A percentile compares a stretch with the other conserved stretches of the same genome.
These are phyloP conservation scores for Eucalyptus camaldulensis DNA, from an alignment of 345 rosid genomes.

Conservation along the genomic window DNA sequence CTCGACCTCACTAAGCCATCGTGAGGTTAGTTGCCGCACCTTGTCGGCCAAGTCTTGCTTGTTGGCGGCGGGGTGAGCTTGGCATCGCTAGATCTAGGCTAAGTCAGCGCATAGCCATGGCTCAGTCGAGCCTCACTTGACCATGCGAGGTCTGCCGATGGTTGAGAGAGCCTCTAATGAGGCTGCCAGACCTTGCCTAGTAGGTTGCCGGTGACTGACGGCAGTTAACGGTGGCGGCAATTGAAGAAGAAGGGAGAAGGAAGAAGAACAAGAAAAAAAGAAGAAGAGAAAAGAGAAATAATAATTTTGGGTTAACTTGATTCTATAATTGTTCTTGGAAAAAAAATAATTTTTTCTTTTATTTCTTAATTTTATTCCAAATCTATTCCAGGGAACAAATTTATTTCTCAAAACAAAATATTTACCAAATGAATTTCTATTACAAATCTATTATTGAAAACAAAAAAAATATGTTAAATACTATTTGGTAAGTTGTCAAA, in stretches of 20 bases:
- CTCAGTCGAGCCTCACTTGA: accelerated
- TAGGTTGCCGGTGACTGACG: accelerated
- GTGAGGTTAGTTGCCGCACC: too few species aligned
- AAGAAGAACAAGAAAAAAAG: too few species aligned
- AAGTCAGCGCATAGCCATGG: accelerated
- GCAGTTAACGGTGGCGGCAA: accelerated
- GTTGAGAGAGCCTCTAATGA: accelerated
- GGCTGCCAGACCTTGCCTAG: accelerated
- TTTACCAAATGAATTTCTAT: accelerated
- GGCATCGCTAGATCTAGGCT: accelerated
- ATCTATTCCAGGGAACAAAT: accelerated
- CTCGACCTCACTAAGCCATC: accelerated
- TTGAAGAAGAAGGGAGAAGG: too few species aligned
- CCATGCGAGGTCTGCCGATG: accelerated
- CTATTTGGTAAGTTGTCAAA: too few species aligned
- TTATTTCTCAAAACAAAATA: too few species aligned
- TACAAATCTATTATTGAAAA: too few species aligned
- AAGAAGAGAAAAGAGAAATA: too few species aligned
- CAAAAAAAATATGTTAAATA: too few species aligned
- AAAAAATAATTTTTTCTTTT: accelerated
- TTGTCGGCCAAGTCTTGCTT: accelerated
- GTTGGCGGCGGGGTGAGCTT: accelerated
- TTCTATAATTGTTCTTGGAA: accelerated
- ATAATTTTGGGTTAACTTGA: too few species aligned
- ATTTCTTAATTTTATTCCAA: accelerated